A percentile compares a stretch with the other conserved stretches of the same genome.
These are phyloP conservation scores for Ceratobasidium sp. DNA, from an alignment of 1,284 basidiomycete genomes.

Conservation along the genomic window DNA sequence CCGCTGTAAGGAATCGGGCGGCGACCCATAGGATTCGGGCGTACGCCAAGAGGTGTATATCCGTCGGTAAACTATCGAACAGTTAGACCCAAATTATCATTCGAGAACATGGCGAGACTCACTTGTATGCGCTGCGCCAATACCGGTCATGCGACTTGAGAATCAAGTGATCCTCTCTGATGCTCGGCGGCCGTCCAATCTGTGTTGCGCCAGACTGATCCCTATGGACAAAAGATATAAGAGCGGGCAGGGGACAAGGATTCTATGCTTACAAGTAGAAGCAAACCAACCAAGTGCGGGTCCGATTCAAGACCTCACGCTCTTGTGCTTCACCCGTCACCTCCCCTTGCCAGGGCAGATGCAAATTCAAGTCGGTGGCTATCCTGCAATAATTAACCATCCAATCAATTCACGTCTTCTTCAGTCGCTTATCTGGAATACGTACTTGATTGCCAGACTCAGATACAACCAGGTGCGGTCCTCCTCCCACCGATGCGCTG, in stretches of 20 bases:
- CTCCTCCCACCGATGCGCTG: conserved; percentile 83
- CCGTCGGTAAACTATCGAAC: conserved; percentile 52
- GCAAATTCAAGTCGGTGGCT: conserved; percentile 87
- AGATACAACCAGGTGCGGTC: conserved; percentile 85
- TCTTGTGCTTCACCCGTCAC: conserved; percentile 78
- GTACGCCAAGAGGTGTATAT: conserved; percentile 80
- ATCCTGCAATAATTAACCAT: conserved; percentile 58
- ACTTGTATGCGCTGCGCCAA: conserved; percentile 75
- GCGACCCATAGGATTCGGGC: conserved; percentile 76
- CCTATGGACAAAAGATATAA: conserved; percentile 6
- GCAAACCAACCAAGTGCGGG: conserved; percentile 87
- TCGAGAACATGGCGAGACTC: conserved; percentile 50
- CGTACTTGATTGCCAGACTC: conserved; percentile 79
- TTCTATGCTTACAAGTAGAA: conserved; percentile 71
- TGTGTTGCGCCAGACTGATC: conserved; percentile 87
- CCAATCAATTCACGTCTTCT: not conserved
- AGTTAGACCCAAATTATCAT: conserved; percentile 18
- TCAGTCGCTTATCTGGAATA: conserved; percentile 3
- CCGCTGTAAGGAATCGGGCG: conserved; percentile 77
- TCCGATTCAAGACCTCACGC: conserved; percentile 83
- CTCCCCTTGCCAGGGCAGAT: conserved; percentile 73
- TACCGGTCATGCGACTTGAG: conserved; percentile 83
- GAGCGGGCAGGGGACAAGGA: no score
- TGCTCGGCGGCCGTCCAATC: conserved; percentile 87
- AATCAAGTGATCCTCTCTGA: conserved; percentile 87